Percentiles rank a stretch among this genome's conserved stretches.
These are phyloP conservation scores for Botryotinia convoluta DNA, from an alignment of 2,329 filamentous ascomycete species.

Conservation along the genomic window DNA sequence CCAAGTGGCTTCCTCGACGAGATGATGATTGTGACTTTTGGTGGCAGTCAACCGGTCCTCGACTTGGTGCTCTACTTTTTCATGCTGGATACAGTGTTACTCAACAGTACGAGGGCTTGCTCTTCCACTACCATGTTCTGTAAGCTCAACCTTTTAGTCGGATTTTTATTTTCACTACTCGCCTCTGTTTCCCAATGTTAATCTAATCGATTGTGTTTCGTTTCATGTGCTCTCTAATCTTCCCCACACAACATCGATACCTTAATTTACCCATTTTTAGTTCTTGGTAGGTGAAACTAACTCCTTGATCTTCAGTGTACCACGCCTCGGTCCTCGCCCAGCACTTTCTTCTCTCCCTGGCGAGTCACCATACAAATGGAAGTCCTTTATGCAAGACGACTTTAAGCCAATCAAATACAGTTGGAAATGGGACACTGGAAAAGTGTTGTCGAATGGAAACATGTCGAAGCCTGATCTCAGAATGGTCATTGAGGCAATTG, in stretches of 20 bases:
- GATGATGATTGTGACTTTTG: background rate
- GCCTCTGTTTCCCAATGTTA: background rate
- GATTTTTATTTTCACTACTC: background rate
- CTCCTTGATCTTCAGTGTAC: background rate
- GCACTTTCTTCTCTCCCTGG: background rate
- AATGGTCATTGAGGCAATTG: background rate
- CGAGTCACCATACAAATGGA: background rate
- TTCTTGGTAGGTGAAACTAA: background rate
- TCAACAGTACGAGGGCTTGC: background rate
- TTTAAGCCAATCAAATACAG: constrained; percentile 1
- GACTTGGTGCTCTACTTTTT: background rate
- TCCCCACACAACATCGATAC: background rate
- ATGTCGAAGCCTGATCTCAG: constrained; percentile 7
- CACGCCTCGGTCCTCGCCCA: background rate
- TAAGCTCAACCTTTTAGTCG: background rate
- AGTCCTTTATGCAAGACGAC: constrained; percentile 4
- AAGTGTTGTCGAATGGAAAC: background rate
- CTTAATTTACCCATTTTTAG: background rate
- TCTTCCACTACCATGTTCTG: constrained; percentile 1
- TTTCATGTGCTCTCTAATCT: background rate
- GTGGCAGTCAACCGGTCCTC: constrained; percentile 3
- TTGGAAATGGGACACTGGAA: constrained; percentile 6
- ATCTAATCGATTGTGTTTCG: background rate
- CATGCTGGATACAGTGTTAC: background rate
- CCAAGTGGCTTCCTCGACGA: background rate